These are phyloP conservation scores for Spizellomyces punctatus DNA, from an alignment of 192 early-diverging fungal genomes.

Conservation along the genomic window DNA sequence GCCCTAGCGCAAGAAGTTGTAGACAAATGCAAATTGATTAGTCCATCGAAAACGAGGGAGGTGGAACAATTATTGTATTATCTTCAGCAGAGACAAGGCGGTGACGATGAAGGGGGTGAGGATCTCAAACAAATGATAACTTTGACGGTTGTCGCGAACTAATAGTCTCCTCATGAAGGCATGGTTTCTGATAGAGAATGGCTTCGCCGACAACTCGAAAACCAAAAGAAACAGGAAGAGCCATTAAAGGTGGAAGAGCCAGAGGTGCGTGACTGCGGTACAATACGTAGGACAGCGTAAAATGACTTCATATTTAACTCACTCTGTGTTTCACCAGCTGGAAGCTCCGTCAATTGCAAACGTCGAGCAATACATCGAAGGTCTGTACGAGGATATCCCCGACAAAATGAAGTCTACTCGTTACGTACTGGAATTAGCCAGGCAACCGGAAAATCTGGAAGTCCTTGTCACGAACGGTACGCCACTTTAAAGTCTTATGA, in stretches of 20 bases:
- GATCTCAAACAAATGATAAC: constrained; percentile 10
- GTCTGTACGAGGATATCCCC: constrained; percentile 56
- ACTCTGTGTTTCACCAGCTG: constrained; percentile 4
- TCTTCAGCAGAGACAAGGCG: constrained; percentile 37
- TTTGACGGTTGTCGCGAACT: not conserved
- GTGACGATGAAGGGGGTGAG: constrained; percentile 6
- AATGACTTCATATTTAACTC: constrained; percentile 3
- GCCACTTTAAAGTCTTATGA: not conserved
- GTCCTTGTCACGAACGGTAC: constrained; percentile 45
- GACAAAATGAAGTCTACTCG: constrained; percentile 54
- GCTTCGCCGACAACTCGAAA: constrained; percentile 38
- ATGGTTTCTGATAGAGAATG: constrained; percentile 35
- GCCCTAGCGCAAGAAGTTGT: constrained; percentile 48
- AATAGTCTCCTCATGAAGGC: not conserved
- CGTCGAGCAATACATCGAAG: constrained; percentile 56
- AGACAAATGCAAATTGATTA: constrained; percentile 56
- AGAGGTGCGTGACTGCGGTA: constrained; percentile 14
- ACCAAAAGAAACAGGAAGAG: constrained; percentile 31
- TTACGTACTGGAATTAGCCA: constrained; percentile 48
- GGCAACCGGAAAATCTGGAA: constrained; percentile 50
- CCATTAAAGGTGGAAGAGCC: not conserved
- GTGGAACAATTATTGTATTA: constrained; percentile 49
- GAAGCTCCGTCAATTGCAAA: constrained; percentile 40
- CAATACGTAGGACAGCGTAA: not conserved
- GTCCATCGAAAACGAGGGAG: constrained; percentile 40